Evolutionary conservation across 805 yeast genomes (phyloP).

Genomic region (Saturnispora bothae): DNA sequence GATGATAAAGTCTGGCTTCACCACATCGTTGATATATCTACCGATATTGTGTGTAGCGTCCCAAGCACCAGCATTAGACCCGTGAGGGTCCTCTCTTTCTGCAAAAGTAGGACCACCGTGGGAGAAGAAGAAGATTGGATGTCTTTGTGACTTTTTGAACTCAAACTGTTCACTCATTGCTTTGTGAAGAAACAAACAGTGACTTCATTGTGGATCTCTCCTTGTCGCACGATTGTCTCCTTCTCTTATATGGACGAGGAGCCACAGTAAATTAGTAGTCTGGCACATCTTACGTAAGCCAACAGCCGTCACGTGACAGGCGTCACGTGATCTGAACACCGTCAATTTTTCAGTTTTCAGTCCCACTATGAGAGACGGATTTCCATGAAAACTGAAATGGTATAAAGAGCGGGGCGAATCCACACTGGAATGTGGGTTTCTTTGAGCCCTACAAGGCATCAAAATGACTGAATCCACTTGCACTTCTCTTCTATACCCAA

Average conservation of each 20-base stretch:
- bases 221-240: too few species aligned
- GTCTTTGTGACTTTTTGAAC: constrained; percentile 16
- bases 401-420: neutral
- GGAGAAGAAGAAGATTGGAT: constrained; percentile 57
- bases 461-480: constrained; percentile 19
- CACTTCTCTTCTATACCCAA: constrained; percentile 18
- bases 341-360: neutral
- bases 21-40: constrained; percentile 31
- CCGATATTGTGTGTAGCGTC: constrained; percentile 42
- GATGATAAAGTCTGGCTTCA: constrained; percentile 57
- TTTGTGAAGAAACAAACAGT: too few species aligned
- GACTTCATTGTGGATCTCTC: too few species aligned
- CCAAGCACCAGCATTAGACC: constrained; percentile 53
- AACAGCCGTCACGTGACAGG: too few species aligned
- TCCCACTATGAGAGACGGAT: neutral
- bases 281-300: too few species aligned
- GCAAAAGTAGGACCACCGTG: constrained; percentile 82
- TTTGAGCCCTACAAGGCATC: too few species aligned
- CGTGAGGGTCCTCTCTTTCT: constrained; percentile 37
- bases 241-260: too few species aligned
- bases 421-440: neutral
- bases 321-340: neutral
- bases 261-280: too few species aligned
- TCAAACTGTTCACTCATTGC: constrained; percentile 11
- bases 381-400: neutral